Evolutionary conservation across 768 basidiomycete genomes (phyloP).

Genomic region (Collybiopsis confluens): DNA sequence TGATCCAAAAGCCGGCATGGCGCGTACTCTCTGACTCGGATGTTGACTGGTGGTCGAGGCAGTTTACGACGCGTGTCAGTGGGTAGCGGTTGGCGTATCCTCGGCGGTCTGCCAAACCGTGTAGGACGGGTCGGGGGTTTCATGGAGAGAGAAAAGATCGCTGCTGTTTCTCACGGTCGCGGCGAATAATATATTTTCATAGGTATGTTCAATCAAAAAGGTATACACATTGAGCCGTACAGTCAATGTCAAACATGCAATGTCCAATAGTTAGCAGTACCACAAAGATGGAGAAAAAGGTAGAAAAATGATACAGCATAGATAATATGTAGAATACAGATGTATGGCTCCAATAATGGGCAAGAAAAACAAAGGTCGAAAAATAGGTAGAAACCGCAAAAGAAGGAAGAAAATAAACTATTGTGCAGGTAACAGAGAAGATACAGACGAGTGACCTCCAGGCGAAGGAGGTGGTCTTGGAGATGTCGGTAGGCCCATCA

Average conservation of each 20-base stretch:
- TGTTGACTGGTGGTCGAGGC: constrained; percentile 66
- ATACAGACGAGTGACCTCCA: constrained; percentile 17
- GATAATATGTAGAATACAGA: neutral
- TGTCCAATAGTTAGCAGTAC: constrained; percentile 3
- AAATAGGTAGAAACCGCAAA: too few relatives aligned
- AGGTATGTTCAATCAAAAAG: too few relatives aligned
- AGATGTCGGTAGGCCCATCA: constrained; percentile 59
- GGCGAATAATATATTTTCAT: too few relatives aligned
- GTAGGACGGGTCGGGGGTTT: neutral
- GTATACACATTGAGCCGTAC: constrained; percentile 2
- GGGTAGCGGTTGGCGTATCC: constrained; percentile 38
- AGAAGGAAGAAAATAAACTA: neutral
- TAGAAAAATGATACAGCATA: constrained; percentile 2
- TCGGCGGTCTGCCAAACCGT: constrained; percentile 53
- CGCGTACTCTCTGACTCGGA: constrained; percentile 66
- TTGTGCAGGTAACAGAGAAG: constrained; percentile 1
- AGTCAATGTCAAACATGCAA: constrained; percentile 2
- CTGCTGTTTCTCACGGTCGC: neutral
- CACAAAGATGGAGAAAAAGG: neutral
- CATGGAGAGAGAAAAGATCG: neutral
- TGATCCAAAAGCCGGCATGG: constrained; percentile 76
- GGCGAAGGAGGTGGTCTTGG: constrained; percentile 45
- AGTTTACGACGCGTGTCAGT: constrained; percentile 50
- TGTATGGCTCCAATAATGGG: neutral
- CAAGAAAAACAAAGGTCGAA: too few relatives aligned